These are phyloP conservation scores for Corynespora cassiicola DNA, from an alignment of 2,329 filamentous ascomycete genomes.

Conservation along the genomic window DNA sequence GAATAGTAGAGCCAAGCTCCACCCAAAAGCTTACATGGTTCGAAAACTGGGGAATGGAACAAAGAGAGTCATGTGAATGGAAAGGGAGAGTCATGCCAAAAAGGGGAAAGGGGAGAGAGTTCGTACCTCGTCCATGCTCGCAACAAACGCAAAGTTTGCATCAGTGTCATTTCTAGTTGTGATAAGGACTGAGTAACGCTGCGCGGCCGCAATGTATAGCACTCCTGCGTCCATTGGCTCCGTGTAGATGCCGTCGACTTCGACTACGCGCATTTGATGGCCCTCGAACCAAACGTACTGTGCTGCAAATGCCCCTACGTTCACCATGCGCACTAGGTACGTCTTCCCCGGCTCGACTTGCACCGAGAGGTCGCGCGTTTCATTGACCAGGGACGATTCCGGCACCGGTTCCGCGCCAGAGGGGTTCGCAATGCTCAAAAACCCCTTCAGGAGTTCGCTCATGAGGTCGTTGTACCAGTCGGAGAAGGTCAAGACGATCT, in stretches of 20 bases:
- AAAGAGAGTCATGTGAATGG: no score
- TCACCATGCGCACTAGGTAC: conserved; percentile 73
- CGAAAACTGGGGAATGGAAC: not conserved
- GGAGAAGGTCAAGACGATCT: conserved; percentile 71
- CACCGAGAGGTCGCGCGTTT: conserved; percentile 56
- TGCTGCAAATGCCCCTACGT: conserved; percentile 72
- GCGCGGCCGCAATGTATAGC: conserved; percentile 72
- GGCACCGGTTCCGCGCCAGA: conserved; percentile 71
- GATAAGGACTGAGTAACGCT: conserved; percentile 73
- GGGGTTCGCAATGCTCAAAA: conserved; percentile 60
- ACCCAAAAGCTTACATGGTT: not conserved
- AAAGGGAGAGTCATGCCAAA: not conserved
- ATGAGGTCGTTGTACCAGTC: conserved; percentile 74
- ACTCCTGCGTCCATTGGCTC: conserved; percentile 65
- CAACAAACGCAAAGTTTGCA: conserved; percentile 66
- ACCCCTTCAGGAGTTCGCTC: conserved; percentile 47
- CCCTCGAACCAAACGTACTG: conserved; percentile 76
- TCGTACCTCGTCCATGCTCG: conserved; percentile 54
- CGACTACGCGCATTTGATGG: conserved; percentile 69
- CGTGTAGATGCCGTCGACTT: conserved; percentile 74
- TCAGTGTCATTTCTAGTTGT: conserved; percentile 63
- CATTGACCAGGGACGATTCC: conserved; percentile 70
- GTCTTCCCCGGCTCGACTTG: conserved; percentile 58
- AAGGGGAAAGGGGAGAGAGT: not conserved
- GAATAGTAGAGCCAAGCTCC: not conserved